A percentile compares a stretch with the other conserved stretches of the same genome.
phyloP scores from a whole-genome alignment of 306 rosid genomes.

The Hippophae rhamnoides region DNA sequence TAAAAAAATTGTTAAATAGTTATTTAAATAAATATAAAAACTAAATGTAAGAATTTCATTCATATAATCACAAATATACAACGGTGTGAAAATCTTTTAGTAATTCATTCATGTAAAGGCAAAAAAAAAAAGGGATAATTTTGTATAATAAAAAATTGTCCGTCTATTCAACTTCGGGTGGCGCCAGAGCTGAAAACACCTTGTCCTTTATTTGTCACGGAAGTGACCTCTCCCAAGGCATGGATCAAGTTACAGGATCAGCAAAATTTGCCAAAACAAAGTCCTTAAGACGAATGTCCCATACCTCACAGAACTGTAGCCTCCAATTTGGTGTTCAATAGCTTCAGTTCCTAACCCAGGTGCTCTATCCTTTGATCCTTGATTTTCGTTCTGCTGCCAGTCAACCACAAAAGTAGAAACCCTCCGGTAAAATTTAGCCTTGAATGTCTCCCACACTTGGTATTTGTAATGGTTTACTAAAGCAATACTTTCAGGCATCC shows the following conservation, averaged over 20 bases:
- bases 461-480: constrained; percentile 84
- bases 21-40: no score
- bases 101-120: constrained; percentile 12
- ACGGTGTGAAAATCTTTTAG: constrained; percentile 29
- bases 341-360: constrained; percentile 93
- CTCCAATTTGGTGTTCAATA: constrained; percentile 69
- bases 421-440: constrained; percentile 73
- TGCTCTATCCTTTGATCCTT: constrained; percentile 90
- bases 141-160: constrained; percentile 31
- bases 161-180: no score
- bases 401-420: constrained; percentile 94
- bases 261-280: constrained; percentile 48
- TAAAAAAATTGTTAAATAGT: no score
- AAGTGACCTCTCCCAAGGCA: constrained; percentile 75
- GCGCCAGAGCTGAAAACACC: constrained; percentile 34
- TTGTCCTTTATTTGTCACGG: constrained; percentile 17
- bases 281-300: constrained; percentile 82
- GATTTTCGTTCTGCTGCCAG: constrained; percentile 81
- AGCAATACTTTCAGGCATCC: constrained; percentile 42
- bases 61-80: constrained; percentile 44
- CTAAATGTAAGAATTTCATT: constrained; percentile 23
- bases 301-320: constrained; percentile 72
- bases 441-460: constrained; percentile 88
- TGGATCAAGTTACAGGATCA: constrained; percentile 52
- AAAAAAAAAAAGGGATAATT: constrained; percentile 22